phyloP scores from a whole-genome alignment of 2,329 filamentous ascomycete genomes.

The Nigrograna mackinnonii region DNA sequence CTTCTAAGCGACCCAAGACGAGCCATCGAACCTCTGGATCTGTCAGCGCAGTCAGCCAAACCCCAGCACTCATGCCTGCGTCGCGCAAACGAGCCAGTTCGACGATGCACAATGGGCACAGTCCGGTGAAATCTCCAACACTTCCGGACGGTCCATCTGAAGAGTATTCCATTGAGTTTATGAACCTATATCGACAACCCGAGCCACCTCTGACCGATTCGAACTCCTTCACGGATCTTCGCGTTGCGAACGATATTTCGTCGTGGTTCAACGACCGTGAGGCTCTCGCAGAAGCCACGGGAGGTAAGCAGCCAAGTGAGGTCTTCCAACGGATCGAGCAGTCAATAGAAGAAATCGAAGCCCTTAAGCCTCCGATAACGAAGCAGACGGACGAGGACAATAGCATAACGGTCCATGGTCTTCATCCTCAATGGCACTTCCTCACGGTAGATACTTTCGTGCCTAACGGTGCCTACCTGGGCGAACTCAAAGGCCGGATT shows the following conservation, averaged over 20 bases:
- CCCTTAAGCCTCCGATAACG: constrained; percentile 54
- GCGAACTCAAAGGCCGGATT: constrained; percentile 69
- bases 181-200: constrained; percentile 71
- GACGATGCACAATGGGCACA: constrained; percentile 64
- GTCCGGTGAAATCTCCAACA: constrained; percentile 76
- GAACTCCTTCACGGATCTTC: constrained; percentile 78
- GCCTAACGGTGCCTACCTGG: constrained; percentile 58
- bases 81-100: constrained; percentile 64
- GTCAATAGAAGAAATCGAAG: constrained; percentile 57
- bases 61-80: constrained; percentile 66
- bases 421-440: constrained; percentile 71
- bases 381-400: constrained; percentile 58
- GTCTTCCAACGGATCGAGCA: constrained; percentile 69
- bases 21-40: constrained; percentile 80
- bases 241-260: constrained; percentile 73
- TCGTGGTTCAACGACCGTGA: constrained; percentile 78
- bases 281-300: constrained; percentile 68
- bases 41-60: constrained; percentile 67
- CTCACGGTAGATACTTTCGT: constrained; percentile 60
- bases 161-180: constrained; percentile 75
- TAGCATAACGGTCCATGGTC: constrained; percentile 54
- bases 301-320: constrained; percentile 64
- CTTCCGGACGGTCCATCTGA: constrained; percentile 68
- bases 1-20: constrained; percentile 80
- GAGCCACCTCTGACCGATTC: constrained; percentile 61